Base-by-base conservation (phyloP, 1,284 basidiomycete species). In the Irpex sp. region DNA sequence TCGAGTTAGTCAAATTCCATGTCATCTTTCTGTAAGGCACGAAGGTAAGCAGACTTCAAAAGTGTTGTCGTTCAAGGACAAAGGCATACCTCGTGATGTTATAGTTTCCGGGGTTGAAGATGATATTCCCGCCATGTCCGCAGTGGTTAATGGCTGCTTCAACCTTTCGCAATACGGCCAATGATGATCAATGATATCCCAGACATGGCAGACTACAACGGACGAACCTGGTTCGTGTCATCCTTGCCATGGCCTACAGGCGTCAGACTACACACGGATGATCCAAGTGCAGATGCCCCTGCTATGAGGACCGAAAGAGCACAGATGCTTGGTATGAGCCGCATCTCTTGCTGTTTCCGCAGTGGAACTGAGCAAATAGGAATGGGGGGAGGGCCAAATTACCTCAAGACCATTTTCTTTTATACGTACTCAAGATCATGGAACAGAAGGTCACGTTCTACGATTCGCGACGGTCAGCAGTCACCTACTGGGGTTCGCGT, bases 1-100 rank as follows among this genome's bases (percentile, higher is more conserved):
- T 78, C 2, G 84, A 74, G 19, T 79, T 74, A n/a, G 76, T 73
- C 13, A 89, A 76, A 62, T 85, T 73, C 85, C 85, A 87, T 1
- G 78, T 82, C 84, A 87, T 85, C 68, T 85, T 86, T 64, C 85
- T 85, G 57, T 15, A 57, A 9, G 15, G 37, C 13, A 17, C 52
- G 54, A 40, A 17, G 34, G 9, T 38, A 6, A 57, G 26, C 3
- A 26, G 26, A 4, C 3, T 26, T 4, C 3, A 56, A 58, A 7
- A 67, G 59, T 13, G 65, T 55, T 36, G 57, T 57, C 49, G 66
- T 67, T 36, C 63, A 69, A 59, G 65, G 11, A 11, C 34, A 66
- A 48, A 26, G 5, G 58, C 71, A 56, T 60, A 81, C 82, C 81
- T 76, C 0, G 83, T 85, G 47, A 85, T 81, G 66, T 85, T 85